Evolutionary conservation across 139 green algal genomes (phyloP), one percentile per base, ranked within the genome.

Genomic region (Coccomyxa sp.): DNA sequence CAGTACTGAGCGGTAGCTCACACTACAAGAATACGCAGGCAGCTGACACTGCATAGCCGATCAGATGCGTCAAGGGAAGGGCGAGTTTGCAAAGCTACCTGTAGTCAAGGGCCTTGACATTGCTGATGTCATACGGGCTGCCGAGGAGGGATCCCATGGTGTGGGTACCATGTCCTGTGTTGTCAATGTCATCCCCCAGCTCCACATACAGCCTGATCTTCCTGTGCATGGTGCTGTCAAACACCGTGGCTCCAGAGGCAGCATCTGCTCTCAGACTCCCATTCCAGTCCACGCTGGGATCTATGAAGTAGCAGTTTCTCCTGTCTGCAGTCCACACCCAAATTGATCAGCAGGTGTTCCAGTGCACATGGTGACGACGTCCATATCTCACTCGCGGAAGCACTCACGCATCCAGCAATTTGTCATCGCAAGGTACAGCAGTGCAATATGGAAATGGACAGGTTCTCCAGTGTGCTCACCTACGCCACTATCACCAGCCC

Each of bases 131-230:
- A 37, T 37, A 58, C 8, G 71, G 71, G 39, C 24, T 58, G 6
- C 73, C 73, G 7, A 70, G 40, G 41, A 69, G 40, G 41, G 35
- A 40, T 5, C 73, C 73, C 73, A 69, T 39, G 41, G n/a, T 41
- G 85, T 98, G 95, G 12, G 94, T 98, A 55, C 95, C 95, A 79
- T 98, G 95, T 0, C 95, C 92, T 34, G 91, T 86, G 39, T 41
- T 36, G 78, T 98, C 95, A 5, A 73, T 9, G 12, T 81, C 72
- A 78, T 97, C 91, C 10, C 39, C 85, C 22, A 81, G 78, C 8
- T 78, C 83, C 16, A 90, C 83, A 78, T 93, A 93, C 55, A 85
- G 82, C 14, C 85, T 70, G 38, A 98, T 85, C 87, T 98, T 98
- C 50, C 92, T 89, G 83, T 97, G 93, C 1, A 39, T 79, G 0